A percentile compares a stretch with the other conserved stretches of the same genome.
These are phyloP conservation scores for Dactylellina haptotyla DNA, from an alignment of 2,329 filamentous ascomycete species.

Conservation along the genomic window DNA sequence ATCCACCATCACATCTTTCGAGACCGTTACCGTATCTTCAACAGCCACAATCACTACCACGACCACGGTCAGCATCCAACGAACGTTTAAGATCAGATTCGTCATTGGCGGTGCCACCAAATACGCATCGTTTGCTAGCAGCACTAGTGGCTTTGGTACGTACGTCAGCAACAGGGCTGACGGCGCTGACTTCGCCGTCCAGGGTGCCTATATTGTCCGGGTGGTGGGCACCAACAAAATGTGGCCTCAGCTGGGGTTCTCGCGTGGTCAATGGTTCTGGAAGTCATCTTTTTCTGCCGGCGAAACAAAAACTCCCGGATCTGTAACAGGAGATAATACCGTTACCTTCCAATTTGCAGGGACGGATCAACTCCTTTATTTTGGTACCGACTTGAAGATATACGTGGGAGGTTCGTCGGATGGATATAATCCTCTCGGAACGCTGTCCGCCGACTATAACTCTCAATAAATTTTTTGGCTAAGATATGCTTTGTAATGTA, in stretches of 20 bases:
- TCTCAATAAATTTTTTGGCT: too few relatives aligned
- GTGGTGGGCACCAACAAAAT: neutral
- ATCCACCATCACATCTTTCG: constrained; percentile 20
- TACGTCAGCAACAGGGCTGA: neutral
- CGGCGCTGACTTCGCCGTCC: neutral
- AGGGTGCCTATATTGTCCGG: neutral
- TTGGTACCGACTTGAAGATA: neutral
- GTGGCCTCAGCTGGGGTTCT: neutral
- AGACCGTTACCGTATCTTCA: neutral
- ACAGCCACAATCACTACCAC: constrained; percentile 11
- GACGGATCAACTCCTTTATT: neutral
- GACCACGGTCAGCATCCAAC: neutral
- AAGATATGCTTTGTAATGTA: too few relatives aligned
- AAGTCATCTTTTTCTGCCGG: neutral
- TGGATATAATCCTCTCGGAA: too few relatives aligned
- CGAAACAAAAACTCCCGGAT: neutral
- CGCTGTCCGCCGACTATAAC: too few relatives aligned
- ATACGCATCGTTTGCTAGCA: constrained; percentile 1
- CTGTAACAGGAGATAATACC: neutral
- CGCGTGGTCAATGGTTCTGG: neutral
- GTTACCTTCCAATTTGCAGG: neutral
- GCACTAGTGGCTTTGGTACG: neutral
- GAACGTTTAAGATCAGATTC: constrained; percentile 19
- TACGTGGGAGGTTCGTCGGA: neutral
- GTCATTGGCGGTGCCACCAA: neutral